Evolutionary conservation across 2,329 filamentous ascomycete genomes (phyloP).

Genomic region (Graphiopsis chlorocephala): DNA sequence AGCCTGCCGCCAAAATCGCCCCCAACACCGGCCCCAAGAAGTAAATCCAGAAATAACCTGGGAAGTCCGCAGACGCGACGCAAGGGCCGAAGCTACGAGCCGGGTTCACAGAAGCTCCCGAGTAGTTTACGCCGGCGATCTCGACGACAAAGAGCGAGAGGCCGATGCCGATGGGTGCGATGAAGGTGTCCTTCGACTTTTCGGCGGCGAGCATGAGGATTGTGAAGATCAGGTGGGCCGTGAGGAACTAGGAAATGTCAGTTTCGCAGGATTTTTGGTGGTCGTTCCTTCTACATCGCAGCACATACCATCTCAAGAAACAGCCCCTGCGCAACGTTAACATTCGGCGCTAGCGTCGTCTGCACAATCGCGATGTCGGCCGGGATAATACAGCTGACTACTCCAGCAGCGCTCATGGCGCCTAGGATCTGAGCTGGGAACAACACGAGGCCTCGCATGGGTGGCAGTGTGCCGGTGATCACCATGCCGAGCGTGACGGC

Average conservation of each 20-base stretch:
- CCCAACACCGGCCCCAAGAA: slow-evolving; percentile 29
- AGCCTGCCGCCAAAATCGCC: slow-evolving; percentile 23
- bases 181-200: slow-evolving; percentile 45
- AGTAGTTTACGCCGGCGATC: slow-evolving; percentile 32
- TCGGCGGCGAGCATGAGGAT: slow-evolving; percentile 43
- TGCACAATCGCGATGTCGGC: slow-evolving; percentile 36
- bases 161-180: slow-evolving; percentile 50
- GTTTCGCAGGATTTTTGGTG: background rate
- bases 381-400: slow-evolving; percentile 31
- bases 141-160: slow-evolving; percentile 52
- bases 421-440: slow-evolving; percentile 32
- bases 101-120: slow-evolving; percentile 35
- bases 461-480: slow-evolving; percentile 28
- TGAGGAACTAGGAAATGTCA: slow-evolving; percentile 29
- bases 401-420: slow-evolving; percentile 32
- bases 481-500: slow-evolving; percentile 34
- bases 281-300: too few relatives aligned
- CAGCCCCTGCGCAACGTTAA: slow-evolving; percentile 30
- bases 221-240: slow-evolving; percentile 40
- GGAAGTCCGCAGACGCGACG: slow-evolving; percentile 29
- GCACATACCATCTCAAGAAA: slow-evolving; percentile 50
- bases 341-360: slow-evolving; percentile 30
- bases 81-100: slow-evolving; percentile 34
- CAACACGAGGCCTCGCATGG: slow-evolving; percentile 27
- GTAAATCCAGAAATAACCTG: slow-evolving; percentile 34